Percentiles rank a stretch among this genome's conserved stretches.
Conservation (phyloP, 2,329 filamentous ascomycete species). For the Trichocomaceae sp. region DNA sequence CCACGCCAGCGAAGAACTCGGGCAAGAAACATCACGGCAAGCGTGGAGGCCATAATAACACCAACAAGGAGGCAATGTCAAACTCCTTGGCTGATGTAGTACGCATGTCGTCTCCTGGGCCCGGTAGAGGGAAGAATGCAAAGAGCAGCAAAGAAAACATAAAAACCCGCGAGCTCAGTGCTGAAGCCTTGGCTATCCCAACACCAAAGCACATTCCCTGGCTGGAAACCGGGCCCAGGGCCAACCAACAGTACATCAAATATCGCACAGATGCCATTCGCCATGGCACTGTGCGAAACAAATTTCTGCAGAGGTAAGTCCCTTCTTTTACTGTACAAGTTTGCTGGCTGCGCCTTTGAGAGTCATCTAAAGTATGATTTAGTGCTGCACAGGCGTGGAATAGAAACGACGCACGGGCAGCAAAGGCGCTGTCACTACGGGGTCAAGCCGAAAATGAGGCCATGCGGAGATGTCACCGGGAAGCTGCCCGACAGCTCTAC, state of each 20-base stretch:
- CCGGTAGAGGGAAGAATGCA: slow-evolving; percentile 48
- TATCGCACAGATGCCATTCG: slow-evolving; percentile 93
- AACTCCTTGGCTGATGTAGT: slow-evolving; percentile 89
- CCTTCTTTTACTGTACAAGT: neutral
- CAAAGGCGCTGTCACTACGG: slow-evolving; percentile 86
- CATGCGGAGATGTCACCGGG: slow-evolving; percentile 94
- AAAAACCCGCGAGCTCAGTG: slow-evolving; percentile 67
- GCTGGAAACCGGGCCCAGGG: slow-evolving; percentile 85
- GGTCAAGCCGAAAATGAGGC: slow-evolving; percentile 95
- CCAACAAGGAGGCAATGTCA: slow-evolving; percentile 62
- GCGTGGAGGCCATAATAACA: slow-evolving; percentile 71
- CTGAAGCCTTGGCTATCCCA: slow-evolving; percentile 74
- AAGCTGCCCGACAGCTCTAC: slow-evolving; percentile 85
- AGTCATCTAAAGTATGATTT: slow-evolving; percentile 9
- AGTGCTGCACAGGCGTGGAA: slow-evolving; percentile 98
- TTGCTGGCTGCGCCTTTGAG: neutral
- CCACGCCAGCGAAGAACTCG: slow-evolving; percentile 57
- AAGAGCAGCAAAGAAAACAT: slow-evolving; percentile 56
- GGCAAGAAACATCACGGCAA: slow-evolving; percentile 93
- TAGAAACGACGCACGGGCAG: slow-evolving; percentile 89
- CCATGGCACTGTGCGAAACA: slow-evolving; percentile 91
- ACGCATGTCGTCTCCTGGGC: slow-evolving; percentile 82
- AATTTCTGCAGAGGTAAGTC: slow-evolving; percentile 81
- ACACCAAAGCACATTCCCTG: slow-evolving; percentile 90
- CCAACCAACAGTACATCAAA: slow-evolving; percentile 92